Evolutionary conservation across 2,329 filamentous ascomycete species (phyloP), one percentile per base, ranked within the genome.

Genomic region (Malbranchea cinnamomea): DNA sequence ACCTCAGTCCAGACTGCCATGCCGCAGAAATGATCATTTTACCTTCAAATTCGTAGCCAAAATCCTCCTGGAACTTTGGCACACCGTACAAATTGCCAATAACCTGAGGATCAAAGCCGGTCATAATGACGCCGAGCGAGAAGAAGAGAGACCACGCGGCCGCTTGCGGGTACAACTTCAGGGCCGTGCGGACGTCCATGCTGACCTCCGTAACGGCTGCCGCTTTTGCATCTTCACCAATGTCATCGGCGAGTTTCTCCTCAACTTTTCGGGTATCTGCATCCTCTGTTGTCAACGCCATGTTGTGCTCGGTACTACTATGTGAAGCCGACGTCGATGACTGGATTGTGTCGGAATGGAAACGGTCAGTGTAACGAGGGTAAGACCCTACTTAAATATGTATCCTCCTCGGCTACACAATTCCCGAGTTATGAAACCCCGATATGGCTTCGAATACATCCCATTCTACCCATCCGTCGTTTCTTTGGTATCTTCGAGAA

Each of bases 51-150:
- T 53, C 34, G 36, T 69, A 64, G 2, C 69, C 69, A 42, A 71
- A 73, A 38, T 71, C 62, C 12, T 48, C 45, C 37, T 66, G 61
- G 42, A 74, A 74, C n/a, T 64, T 62, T 0, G 68, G 67, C 28
- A 64, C 67, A 2, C 67, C 63, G 41, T 70, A 75, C 31, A 78
- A 59, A 36, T 72, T 71, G 14, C 70, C 70, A 11, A 76, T 59
- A 6, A 78, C 60, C 45, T 77, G 71, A 0, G 70, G 67, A 44
- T 77, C 72, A 42, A 76, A 78, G 3, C 69, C 69, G 6, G 36
- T 42, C 49, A 52, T 51, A 28, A 52, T 45, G 4, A 50, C 47
- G 6, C 46, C 46, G 9, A 51, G 27, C 6, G 45, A 51, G 34
- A 52, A 50, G 35, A 51, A 48, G 11, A 46, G 17, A 7, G 49